These are phyloP conservation scores for Pyrenophora teres DNA, from an alignment of 2,329 filamentous ascomycete species.

Conservation along the genomic window DNA sequence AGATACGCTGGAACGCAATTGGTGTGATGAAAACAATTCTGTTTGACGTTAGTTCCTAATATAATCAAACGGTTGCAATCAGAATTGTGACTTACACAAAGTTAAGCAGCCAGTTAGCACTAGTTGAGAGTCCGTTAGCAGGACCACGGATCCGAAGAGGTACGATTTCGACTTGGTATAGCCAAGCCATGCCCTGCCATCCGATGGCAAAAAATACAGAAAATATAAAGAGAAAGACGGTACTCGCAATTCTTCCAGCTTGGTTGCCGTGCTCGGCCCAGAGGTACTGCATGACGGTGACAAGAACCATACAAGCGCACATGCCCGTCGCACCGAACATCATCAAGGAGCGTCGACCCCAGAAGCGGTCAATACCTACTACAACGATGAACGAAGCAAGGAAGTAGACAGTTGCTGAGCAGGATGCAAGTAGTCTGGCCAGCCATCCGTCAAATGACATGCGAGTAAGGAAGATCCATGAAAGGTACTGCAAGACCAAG, in stretches of 20 bases:
- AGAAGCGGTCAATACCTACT: constrained; percentile 45
- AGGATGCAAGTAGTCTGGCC: constrained; percentile 45
- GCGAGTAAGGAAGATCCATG: constrained; percentile 57
- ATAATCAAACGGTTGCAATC: background rate
- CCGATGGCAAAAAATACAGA: constrained; percentile 90
- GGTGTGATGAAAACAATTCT: constrained; percentile 70
- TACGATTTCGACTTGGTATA: constrained; percentile 74
- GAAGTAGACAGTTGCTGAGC: constrained; percentile 47
- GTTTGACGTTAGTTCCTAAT: constrained; percentile 38
- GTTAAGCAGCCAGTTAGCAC: constrained; percentile 81
- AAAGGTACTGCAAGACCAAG: constrained; percentile 46
- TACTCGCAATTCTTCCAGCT: constrained; percentile 44
- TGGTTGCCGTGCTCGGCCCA: constrained; percentile 23
- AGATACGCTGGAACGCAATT: constrained; percentile 60
- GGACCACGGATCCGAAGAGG: constrained; percentile 85
- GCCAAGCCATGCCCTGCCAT: constrained; percentile 73
- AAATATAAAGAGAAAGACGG: constrained; percentile 83
- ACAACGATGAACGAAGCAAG: constrained; percentile 45
- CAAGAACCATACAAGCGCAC: constrained; percentile 40
- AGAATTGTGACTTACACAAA: constrained; percentile 50
- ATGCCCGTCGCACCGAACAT: constrained; percentile 45
- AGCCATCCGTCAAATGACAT: constrained; percentile 56
- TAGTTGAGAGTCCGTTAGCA: constrained; percentile 83
- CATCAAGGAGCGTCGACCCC: constrained; percentile 43
- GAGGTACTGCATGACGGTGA: constrained; percentile 35